A percentile compares a stretch with the other conserved stretches of the same genome.
These are phyloP conservation scores for Spinellus fusiger DNA, from an alignment of 192 early-diverging fungal genomes.

Conservation along the genomic window DNA sequence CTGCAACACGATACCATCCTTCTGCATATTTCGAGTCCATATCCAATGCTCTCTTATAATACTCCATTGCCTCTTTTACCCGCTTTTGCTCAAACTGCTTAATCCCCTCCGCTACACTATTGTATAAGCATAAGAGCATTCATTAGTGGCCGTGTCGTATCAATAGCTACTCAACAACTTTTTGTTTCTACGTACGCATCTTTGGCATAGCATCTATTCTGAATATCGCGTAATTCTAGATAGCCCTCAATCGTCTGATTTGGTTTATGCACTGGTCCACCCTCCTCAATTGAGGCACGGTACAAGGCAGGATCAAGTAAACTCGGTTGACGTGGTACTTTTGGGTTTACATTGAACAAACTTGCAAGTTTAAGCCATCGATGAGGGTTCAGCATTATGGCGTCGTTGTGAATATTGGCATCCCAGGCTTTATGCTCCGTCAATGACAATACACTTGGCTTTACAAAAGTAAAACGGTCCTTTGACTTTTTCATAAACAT, in stretches of 20 bases:
- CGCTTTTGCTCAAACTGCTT: slow-evolving; percentile 15
- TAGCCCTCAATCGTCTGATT: slow-evolving; percentile 18
- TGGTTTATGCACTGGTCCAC: background rate
- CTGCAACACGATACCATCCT: slow-evolving; percentile 28
- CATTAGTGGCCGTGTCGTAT: background rate
- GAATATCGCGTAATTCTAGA: slow-evolving; percentile 21
- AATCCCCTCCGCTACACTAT: slow-evolving; percentile 26
- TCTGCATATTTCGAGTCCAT: slow-evolving; percentile 37
- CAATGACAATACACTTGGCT: background rate
- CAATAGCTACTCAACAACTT: no score
- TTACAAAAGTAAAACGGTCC: background rate
- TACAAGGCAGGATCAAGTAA: slow-evolving; percentile 4
- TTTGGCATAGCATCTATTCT: slow-evolving; percentile 31
- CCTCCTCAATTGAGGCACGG: slow-evolving; percentile 2
- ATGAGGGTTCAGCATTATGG: slow-evolving; percentile 27
- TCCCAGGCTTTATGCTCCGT: slow-evolving; percentile 12
- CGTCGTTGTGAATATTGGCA: slow-evolving; percentile 19
- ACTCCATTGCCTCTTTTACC: slow-evolving; percentile 22
- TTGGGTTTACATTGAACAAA: slow-evolving; percentile 27
- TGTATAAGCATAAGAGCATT: background rate
- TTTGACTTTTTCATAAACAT: background rate
- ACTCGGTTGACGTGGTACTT: slow-evolving; percentile 11
- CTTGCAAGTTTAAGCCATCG: slow-evolving; percentile 24
- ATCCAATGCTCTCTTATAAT: slow-evolving; percentile 28
- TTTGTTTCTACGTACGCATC: slow-evolving; percentile 29